Conservation (phyloP, 768 basidiomycete genomes). For the Podaxis sp. region DNA sequence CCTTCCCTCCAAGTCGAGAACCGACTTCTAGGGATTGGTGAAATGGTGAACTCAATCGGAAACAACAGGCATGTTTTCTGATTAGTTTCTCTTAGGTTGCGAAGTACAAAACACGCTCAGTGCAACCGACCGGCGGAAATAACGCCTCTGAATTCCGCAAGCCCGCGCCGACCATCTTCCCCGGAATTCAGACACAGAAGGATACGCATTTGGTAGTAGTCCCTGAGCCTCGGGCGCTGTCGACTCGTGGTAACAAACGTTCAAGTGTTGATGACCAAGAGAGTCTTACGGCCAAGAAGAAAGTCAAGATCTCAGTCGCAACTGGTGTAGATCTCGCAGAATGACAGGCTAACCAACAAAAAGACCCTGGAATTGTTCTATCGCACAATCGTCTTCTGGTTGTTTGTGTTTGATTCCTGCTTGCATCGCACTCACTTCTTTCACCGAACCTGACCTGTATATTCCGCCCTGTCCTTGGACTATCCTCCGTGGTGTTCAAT, state of each 20-base stretch:
- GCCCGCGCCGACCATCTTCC: background rate
- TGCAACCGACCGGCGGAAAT: constrained; percentile 7
- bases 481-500: no score
- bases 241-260: constrained; percentile 26
- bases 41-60: constrained; percentile 40
- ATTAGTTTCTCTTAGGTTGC: background rate
- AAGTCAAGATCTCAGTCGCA: constrained; percentile 71
- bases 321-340: constrained; percentile 74
- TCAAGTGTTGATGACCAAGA: constrained; percentile 28
- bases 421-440: background rate
- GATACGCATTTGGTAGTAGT: constrained; percentile 28
- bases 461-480: no score
- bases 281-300: constrained; percentile 46
- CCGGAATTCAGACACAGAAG: constrained; percentile 38
- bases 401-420: background rate
- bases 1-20: constrained; percentile 59
- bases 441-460: background rate
- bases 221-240: background rate
- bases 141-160: background rate
- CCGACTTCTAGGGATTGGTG: constrained; percentile 57
- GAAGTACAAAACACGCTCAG: constrained; percentile 16
- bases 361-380: background rate
- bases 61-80: background rate
- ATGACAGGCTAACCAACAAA: constrained; percentile 28
- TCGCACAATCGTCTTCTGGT: background rate